Conservation (phyloP, 2,329 filamentous ascomycete species). For the Anthostomella pinea region DNA sequence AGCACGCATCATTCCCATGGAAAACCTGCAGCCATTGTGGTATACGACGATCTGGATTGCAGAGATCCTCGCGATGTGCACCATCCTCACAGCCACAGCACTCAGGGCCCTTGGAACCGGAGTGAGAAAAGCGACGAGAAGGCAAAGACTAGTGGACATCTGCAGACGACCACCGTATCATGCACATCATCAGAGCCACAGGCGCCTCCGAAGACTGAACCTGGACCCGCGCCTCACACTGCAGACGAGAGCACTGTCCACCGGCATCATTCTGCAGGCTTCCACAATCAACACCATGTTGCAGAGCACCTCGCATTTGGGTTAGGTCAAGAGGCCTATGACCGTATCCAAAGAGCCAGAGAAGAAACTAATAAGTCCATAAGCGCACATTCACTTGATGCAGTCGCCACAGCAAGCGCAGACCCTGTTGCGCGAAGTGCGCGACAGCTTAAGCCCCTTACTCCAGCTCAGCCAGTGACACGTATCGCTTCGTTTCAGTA, state of each 20-base stretch:
- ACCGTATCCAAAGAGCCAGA: conserved; percentile 5
- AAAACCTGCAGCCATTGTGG: too few relatives aligned
- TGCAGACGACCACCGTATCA: not conserved
- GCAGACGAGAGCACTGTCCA: conserved; percentile 11
- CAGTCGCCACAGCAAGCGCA: conserved; percentile 2
- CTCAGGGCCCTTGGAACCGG: conserved; percentile 28
- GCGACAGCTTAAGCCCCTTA: conserved; percentile 13
- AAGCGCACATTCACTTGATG: too few relatives aligned
- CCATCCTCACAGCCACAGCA: conserved; percentile 32
- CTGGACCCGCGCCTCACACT: conserved; percentile 4
- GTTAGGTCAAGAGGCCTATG: conserved; percentile 12
- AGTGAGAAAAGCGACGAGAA: conserved; percentile 16
- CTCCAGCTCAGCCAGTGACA: conserved; percentile 12
- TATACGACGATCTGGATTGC: conserved; percentile 24
- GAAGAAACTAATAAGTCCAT: not conserved
- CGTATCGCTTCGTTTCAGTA: conserved; percentile 14
- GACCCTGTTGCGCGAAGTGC: too few relatives aligned
- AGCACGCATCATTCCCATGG: conserved; percentile 3
- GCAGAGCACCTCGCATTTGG: conserved; percentile 31
- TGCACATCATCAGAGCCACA: not conserved
- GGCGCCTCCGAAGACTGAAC: conserved; percentile 1
- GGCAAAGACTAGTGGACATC: conserved; percentile 1
- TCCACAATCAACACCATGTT: conserved; percentile 35
- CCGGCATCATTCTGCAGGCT: conserved; percentile 31
- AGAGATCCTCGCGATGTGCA: conserved; percentile 29